These are phyloP conservation scores for Lepidium africanum DNA, from an alignment of 345 rosid genomes.

Conservation along the genomic window DNA sequence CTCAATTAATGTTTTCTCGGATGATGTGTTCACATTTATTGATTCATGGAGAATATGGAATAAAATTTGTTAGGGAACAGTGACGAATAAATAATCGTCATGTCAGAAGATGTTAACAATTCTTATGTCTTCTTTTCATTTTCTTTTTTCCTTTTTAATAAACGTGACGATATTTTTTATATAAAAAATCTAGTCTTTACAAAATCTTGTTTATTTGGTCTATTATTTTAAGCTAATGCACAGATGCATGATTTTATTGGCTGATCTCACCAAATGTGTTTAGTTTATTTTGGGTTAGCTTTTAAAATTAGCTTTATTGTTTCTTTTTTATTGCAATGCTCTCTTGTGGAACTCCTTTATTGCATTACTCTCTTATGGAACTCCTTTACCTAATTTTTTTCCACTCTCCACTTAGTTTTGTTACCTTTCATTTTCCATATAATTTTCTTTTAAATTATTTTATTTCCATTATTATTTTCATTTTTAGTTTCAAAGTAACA, in stretches of 20 bases:
- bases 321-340: constrained; percentile 22
- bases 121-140: not conserved
- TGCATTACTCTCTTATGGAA: constrained; percentile 25
- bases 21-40: not conserved
- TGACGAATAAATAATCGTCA: not conserved
- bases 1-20: not conserved
- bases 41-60: not conserved
- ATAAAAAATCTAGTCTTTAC: not conserved
- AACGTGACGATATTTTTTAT: not conserved
- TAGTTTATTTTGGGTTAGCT: constrained; percentile 10
- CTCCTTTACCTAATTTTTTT: constrained; percentile 37
- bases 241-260: constrained; percentile 9
- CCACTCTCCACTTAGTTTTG: constrained; percentile 5
- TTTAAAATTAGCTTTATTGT: constrained; percentile 15
- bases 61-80: not conserved
- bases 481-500: not conserved
- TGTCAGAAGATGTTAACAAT: not conserved
- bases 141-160: not conserved
- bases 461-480: not conserved
- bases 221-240: not conserved
- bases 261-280: not conserved
- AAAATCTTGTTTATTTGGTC: not conserved
- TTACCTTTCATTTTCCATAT: not conserved
- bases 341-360: constrained; percentile 33
- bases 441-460: not conserved